A percentile compares a stretch with the other conserved stretches of the same genome.
These are phyloP conservation scores for Aspergillus clavatus DNA, from an alignment of 2,329 filamentous ascomycete species.

Conservation along the genomic window DNA sequence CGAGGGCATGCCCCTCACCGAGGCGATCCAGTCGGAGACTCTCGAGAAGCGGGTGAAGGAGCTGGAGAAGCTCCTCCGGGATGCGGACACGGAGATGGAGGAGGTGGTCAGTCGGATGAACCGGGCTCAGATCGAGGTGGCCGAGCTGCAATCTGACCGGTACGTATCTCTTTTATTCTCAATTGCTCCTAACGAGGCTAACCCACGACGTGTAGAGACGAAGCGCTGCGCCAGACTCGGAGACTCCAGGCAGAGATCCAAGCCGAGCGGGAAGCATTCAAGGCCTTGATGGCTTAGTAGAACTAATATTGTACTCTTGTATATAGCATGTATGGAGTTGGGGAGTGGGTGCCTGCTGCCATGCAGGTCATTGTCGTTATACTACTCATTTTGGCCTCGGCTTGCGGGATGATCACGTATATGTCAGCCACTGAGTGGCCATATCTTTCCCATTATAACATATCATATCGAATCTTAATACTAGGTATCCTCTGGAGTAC, in stretches of 20 bases:
- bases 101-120: conserved; percentile 80
- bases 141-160: conserved; percentile 61
- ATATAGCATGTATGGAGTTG: conserved; percentile 1
- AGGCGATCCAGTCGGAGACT: conserved; percentile 67
- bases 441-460: too few species aligned
- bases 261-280: conserved; percentile 58
- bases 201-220: conserved; percentile 53
- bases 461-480: too few species aligned
- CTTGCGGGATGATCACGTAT: too few species aligned
- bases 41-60: conserved; percentile 76
- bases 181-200: conserved; percentile 15
- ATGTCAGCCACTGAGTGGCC: neutral
- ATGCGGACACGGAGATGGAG: conserved; percentile 77
- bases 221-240: conserved; percentile 66
- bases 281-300: conserved; percentile 40
- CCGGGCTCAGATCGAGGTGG: conserved; percentile 74
- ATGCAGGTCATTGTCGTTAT: neutral
- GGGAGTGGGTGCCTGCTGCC: too few species aligned
- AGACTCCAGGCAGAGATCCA: conserved; percentile 64
- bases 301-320: neutral
- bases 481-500: too few species aligned
- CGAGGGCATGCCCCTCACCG: conserved; percentile 54
- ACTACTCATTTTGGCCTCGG: too few species aligned
- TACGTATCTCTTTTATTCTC: conserved; percentile 19
- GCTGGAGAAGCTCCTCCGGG: conserved; percentile 72